These are phyloP conservation scores for Dactylellina sp. DNA, from an alignment of 2,329 filamentous ascomycete genomes.

Conservation along the genomic window DNA sequence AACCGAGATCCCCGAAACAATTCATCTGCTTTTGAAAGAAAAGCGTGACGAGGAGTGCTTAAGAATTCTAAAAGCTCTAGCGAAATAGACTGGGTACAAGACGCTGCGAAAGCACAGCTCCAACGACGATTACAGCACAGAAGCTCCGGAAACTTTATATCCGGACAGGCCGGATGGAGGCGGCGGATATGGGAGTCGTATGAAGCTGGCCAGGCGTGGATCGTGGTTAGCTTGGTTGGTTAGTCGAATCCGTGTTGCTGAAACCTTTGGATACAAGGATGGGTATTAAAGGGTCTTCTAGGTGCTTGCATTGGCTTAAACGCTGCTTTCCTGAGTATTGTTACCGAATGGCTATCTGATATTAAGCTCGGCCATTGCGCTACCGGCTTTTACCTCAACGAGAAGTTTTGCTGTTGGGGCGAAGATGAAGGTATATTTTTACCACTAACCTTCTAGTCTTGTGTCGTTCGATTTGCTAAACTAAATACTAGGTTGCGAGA, in stretches of 20 bases:
- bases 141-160: slow-evolving; percentile 78
- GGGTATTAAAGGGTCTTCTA: slow-evolving; percentile 45
- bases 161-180: slow-evolving; percentile 79
- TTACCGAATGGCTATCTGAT: slow-evolving; percentile 96
- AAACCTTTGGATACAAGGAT: background rate
- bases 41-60: slow-evolving; percentile 55
- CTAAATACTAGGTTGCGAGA: slow-evolving; percentile 73
- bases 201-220: slow-evolving; percentile 96
- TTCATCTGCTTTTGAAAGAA: slow-evolving; percentile 13
- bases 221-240: slow-evolving; percentile 91
- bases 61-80: slow-evolving; percentile 62
- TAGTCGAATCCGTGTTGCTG: slow-evolving; percentile 26
- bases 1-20: slow-evolving; percentile 18
- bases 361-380: slow-evolving; percentile 96
- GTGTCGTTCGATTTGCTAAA: slow-evolving; percentile 25
- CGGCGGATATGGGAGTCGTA: slow-evolving; percentile 86
- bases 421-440: slow-evolving; percentile 77
- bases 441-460: background rate
- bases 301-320: slow-evolving; percentile 91
- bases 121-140: slow-evolving; percentile 80
- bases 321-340: slow-evolving; percentile 90
- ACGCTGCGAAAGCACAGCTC: slow-evolving; percentile 89
- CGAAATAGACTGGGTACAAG: slow-evolving; percentile 90
- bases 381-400: slow-evolving; percentile 95
- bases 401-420: slow-evolving; percentile 98